Evolutionary conservation across 441 rosid species (phyloP), one percentile per base, ranked within the genome.

Genomic region (Omphalea diandra): DNA sequence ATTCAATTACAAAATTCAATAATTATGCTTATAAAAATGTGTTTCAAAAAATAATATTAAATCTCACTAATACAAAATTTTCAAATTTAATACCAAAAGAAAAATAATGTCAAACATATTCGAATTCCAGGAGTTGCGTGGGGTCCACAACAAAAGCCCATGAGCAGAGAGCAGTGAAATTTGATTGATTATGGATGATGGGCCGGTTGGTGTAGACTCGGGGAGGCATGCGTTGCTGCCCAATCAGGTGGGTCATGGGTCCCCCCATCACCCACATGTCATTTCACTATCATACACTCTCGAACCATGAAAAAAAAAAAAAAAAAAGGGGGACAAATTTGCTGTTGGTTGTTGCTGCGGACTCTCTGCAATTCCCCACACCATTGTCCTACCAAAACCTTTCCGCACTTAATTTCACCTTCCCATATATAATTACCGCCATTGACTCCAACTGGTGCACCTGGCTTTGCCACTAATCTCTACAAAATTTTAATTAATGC

Each of bases 141-240:
- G 54, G 50, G 54, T 49, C 27, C 26, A 49, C 1, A n/a, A 0
- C 4, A n/a, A 49, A n/a, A 49, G 54, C 54, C 54, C 26, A n/a
- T 9, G 46, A 1, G 46, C 10, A 41, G 46, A 41, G 46, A 1
- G 46, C 10, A 41, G 46, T 49, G 62, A 57, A 40, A 32, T 32
- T 32, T 57, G 41, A 57, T 57, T 57, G 38, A 15, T 31, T 12
- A 7, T 20, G 20, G 10, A 9, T 8, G 12, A 52, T 52, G 31
- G 56, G 61, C 38, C 38, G 32, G 65, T 5, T 0, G 50, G 66
- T 61, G 24, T 32, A 61, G 33, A 61, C 18, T 22, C 56, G 56
- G 9, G n/a, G 8, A 20, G 26, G 50, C 66, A 62, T 26, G 67
- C 67, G 67, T 43, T 63, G 67, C 50, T 43, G 18, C 53, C 53